Conservation (phyloP, 1,284 basidiomycete genomes). For the Naganishia sp. region DNA sequence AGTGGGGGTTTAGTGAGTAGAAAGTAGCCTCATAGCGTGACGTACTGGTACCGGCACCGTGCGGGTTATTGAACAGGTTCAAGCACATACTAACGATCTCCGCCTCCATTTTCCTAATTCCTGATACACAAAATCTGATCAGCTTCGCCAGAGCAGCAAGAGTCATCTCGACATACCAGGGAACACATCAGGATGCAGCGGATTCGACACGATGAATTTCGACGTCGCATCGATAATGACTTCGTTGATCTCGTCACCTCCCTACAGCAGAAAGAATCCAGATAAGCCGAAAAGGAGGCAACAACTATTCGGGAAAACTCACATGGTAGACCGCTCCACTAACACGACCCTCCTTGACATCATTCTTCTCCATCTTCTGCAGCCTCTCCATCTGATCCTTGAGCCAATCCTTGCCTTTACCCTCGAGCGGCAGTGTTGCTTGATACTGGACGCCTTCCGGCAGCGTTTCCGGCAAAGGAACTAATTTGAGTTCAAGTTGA, state of each 20-base stretch:
- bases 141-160: no score
- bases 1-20: background rate
- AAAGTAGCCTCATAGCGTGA: background rate
- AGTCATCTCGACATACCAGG: slow-evolving; percentile 57
- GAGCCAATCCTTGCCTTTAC: slow-evolving; percentile 75
- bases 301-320: slow-evolving; percentile 41
- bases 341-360: slow-evolving; percentile 66
- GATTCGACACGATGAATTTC: slow-evolving; percentile 64
- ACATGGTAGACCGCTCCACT: slow-evolving; percentile 86
- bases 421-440: slow-evolving; percentile 65
- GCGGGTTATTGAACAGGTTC: slow-evolving; percentile 78
- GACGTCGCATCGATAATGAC: slow-evolving; percentile 54
- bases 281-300: background rate
- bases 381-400: slow-evolving; percentile 74
- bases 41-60: slow-evolving; percentile 75
- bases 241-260: slow-evolving; percentile 72
- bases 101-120: slow-evolving; percentile 94
- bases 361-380: slow-evolving; percentile 66
- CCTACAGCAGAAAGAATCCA: slow-evolving; percentile 59
- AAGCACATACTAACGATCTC: slow-evolving; percentile 95
- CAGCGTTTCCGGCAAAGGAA: slow-evolving; percentile 46
- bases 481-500: slow-evolving; percentile 69
- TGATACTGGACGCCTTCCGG: slow-evolving; percentile 59
- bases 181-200: slow-evolving; percentile 93
- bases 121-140: slow-evolving; percentile 43